Evolutionary conservation across 805 yeast genomes (phyloP).

Genomic region (Candida nemodendra): DNA sequence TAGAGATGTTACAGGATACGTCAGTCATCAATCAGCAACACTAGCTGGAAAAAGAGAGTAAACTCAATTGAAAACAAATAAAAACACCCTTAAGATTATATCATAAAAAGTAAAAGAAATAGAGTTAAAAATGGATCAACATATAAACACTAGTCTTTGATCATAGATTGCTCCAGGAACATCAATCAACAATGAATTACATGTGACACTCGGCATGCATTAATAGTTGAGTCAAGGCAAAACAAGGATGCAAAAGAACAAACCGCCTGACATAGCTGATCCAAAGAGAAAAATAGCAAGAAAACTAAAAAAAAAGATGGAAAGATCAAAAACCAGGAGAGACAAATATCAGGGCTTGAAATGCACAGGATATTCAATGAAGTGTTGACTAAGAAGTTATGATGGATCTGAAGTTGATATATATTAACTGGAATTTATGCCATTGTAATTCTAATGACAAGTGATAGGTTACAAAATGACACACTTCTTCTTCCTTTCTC

Average conservation of each 20-base stretch:
- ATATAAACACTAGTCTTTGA: slow-evolving; percentile 4
- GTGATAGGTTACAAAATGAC: slow-evolving; percentile 50
- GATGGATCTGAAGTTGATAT: not conserved
- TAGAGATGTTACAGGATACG: no score
- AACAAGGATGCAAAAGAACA: slow-evolving; percentile 1
- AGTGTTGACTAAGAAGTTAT: not conserved
- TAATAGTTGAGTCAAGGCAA: no score
- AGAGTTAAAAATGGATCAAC: slow-evolving; percentile 6
- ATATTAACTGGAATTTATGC: not conserved
- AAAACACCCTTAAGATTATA: slow-evolving; percentile 16
- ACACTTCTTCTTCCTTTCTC: slow-evolving; percentile 66
- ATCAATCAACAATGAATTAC: slow-evolving; percentile 1
- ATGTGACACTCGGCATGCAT: no score
- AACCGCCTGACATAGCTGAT: no score
- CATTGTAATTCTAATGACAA: not conserved
- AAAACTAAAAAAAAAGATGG: not conserved
- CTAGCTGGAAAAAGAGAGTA: not conserved
- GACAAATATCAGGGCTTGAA: no score
- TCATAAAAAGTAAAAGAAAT: slow-evolving; percentile 6
- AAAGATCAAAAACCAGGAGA: slow-evolving; percentile 4
- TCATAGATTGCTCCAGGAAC: slow-evolving; percentile 5
- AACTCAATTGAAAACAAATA: slow-evolving; percentile 12
- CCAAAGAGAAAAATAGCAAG: not conserved
- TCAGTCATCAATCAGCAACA: no score
- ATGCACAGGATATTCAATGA: no score